A percentile compares a stretch with the other conserved stretches of the same genome.
Conservation (phyloP, 495 filamentous ascomycete species). For the Trichocladium antarcticum region DNA sequence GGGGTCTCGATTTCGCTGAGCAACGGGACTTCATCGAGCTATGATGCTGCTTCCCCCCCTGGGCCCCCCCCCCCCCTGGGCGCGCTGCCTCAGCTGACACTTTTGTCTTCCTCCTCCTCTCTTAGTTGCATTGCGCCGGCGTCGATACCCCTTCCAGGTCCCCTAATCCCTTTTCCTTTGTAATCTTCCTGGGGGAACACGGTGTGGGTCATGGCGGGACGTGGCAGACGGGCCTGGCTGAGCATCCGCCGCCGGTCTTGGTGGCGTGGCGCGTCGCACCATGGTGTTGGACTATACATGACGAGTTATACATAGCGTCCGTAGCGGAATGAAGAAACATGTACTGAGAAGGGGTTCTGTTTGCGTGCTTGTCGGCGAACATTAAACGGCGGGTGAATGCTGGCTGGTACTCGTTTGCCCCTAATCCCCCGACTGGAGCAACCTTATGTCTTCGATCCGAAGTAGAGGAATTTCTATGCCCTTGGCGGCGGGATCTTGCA, state of each 20-base stretch:
- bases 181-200: neutral
- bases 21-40: constrained; percentile 41
- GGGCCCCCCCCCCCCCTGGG: too few species aligned
- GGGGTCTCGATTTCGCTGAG: constrained; percentile 31
- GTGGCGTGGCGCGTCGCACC: too few species aligned
- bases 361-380: too few species aligned
- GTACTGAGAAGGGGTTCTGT: neutral
- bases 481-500: too few species aligned
- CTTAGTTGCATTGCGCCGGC: constrained; percentile 1
- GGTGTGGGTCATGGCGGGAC: neutral
- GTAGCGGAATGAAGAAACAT: neutral
- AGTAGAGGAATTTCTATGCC: too few species aligned
- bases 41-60: constrained; percentile 17
- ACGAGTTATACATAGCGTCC: neutral
- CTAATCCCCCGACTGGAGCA: too few species aligned
- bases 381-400: too few species aligned
- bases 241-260: too few species aligned
- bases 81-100: too few species aligned
- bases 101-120: neutral
- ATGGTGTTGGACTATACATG: neutral
- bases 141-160: constrained; percentile 16
- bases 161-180: neutral
- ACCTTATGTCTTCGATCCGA: too few species aligned
- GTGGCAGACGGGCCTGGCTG: neutral
- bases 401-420: too few species aligned